Evolutionary conservation across 2,329 filamentous ascomycete genomes (phyloP).

Genomic region (Periconia sp.): DNA sequence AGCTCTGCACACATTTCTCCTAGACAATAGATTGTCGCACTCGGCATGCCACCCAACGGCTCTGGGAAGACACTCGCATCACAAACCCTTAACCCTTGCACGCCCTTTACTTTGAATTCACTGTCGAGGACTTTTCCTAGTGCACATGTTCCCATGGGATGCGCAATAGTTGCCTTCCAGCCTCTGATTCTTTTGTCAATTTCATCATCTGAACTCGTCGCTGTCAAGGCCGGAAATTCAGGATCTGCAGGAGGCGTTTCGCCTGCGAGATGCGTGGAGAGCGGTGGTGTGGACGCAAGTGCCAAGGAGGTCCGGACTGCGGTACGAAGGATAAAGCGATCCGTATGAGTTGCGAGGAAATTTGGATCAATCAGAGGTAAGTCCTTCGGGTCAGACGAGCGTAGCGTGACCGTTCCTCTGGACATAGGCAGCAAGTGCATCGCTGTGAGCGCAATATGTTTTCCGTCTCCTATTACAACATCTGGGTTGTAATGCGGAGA

Average conservation of each 20-base stretch:
- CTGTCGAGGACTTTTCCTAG: slow-evolving; percentile 23
- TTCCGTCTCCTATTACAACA: too few relatives aligned
- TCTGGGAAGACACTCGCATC: slow-evolving; percentile 23
- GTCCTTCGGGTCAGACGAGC: slow-evolving; percentile 55
- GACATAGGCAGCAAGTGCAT: slow-evolving; percentile 24
- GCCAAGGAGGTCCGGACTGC: slow-evolving; percentile 49
- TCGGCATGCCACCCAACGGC: slow-evolving; percentile 27
- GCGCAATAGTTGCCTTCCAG: slow-evolving; percentile 2
- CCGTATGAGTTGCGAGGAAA: slow-evolving; percentile 58
- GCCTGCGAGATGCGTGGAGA: slow-evolving; percentile 7
- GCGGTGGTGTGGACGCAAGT: slow-evolving; percentile 34
- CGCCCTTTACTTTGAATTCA: slow-evolving; percentile 21
- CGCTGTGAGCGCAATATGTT: slow-evolving; percentile 3
- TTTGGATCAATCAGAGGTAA: slow-evolving; percentile 59
- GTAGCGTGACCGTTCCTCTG: slow-evolving; percentile 57
- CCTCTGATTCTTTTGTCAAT: slow-evolving; percentile 26
- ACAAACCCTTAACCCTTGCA: slow-evolving; percentile 45
- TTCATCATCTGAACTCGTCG: slow-evolving; percentile 27
- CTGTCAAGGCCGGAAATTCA: slow-evolving; percentile 11
- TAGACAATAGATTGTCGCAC: slow-evolving; percentile 25
- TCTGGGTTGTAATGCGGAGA: background rate
- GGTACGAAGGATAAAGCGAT: slow-evolving; percentile 53
- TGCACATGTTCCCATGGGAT: slow-evolving; percentile 21
- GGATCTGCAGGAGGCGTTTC: slow-evolving; percentile 21
- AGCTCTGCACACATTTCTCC: slow-evolving; percentile 29